These are phyloP conservation scores for Geum urbanum DNA, from an alignment of 306 rosid genomes.

Conservation along the genomic window DNA sequence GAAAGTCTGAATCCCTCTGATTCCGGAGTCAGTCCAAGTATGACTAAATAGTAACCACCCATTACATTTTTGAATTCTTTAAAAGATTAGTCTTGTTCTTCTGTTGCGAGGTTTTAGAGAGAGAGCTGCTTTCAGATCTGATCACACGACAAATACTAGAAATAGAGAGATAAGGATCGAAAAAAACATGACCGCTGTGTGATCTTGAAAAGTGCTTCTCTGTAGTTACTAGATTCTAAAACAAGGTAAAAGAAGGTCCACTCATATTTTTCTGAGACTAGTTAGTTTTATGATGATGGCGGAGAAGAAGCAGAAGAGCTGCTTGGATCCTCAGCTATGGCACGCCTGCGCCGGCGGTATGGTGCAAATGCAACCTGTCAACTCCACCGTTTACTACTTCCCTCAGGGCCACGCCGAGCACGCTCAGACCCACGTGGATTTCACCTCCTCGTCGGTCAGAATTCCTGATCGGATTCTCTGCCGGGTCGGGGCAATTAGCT, in stretches of 20 bases:
- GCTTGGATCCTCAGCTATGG: slow-evolving; percentile 93
- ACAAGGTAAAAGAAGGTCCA: too few relatives aligned
- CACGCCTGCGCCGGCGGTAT: slow-evolving; percentile 97
- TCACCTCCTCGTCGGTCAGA: slow-evolving; percentile 34
- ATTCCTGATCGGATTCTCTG: slow-evolving; percentile 70
- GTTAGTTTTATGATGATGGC: not conserved
- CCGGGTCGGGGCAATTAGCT: slow-evolving; percentile 57
- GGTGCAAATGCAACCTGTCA: slow-evolving; percentile 86
- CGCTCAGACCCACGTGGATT: slow-evolving; percentile 63
- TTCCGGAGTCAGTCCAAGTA: slow-evolving; percentile 9
- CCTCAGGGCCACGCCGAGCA: slow-evolving; percentile 99
- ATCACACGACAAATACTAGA: slow-evolving; percentile 1
- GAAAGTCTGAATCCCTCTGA: not conserved
- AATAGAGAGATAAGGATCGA: not conserved
- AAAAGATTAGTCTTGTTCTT: not conserved
- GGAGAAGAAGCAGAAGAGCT: slow-evolving; percentile 51
- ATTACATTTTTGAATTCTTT: not conserved
- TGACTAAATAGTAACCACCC: not conserved
- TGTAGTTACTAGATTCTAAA: not conserved
- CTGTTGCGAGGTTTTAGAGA: not conserved
- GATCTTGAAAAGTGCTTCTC: not conserved
- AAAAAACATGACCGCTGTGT: not conserved
- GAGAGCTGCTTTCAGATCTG: slow-evolving; percentile 11
- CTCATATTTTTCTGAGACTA: too few relatives aligned
- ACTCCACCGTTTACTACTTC: slow-evolving; percentile 82